Conservation (phyloP, 2,329 filamentous ascomycete genomes). For the Pseudocercospora macadamiae region DNA sequence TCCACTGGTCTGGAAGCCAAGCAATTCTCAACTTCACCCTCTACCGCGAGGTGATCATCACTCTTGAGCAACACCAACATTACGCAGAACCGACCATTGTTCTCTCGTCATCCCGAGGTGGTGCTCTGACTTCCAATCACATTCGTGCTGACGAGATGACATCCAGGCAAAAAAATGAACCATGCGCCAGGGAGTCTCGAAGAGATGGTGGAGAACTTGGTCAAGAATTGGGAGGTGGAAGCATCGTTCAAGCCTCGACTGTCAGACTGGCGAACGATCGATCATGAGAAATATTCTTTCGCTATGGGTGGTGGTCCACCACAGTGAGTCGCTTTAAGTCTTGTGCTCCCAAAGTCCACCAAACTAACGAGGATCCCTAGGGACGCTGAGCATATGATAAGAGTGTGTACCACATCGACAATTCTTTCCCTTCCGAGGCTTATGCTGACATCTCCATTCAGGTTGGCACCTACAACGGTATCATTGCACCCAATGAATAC, state of each 20-base stretch:
- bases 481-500: constrained; percentile 65
- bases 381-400: constrained; percentile 65
- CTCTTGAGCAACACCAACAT: neutral
- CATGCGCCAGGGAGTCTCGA: constrained; percentile 62
- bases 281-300: constrained; percentile 62
- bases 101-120: neutral
- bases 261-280: constrained; percentile 67
- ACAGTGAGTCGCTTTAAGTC: constrained; percentile 37
- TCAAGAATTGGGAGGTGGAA: constrained; percentile 75
- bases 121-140: neutral
- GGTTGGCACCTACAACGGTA: constrained; percentile 70
- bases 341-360: neutral
- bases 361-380: constrained; percentile 13
- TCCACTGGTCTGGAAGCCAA: constrained; percentile 15
- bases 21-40: constrained; percentile 11
- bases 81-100: constrained; percentile 5
- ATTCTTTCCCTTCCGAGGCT: neutral
- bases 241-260: constrained; percentile 68
- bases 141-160: constrained; percentile 17
- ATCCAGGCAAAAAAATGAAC: constrained; percentile 58
- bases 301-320: constrained; percentile 64
- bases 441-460: constrained; percentile 4
- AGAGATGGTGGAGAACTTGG: constrained; percentile 67
- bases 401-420: constrained; percentile 28
- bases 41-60: neutral